phyloP scores from a whole-genome alignment of 2,329 filamentous ascomycete species.

The Aspergillus sp. region DNA sequence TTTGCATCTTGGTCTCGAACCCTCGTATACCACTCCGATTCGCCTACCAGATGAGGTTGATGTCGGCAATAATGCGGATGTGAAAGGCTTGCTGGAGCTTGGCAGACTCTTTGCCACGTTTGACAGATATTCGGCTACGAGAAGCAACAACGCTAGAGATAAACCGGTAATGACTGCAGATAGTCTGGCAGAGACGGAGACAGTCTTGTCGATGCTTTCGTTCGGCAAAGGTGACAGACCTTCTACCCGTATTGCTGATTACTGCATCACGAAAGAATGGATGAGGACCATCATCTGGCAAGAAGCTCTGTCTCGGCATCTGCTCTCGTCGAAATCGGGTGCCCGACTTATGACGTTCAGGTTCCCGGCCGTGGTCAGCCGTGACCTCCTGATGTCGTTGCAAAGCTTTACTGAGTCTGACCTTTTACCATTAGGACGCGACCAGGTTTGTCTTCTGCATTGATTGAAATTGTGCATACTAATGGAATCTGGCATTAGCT shows the following conservation, averaged over 20 bases:
- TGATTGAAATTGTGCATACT: not conserved
- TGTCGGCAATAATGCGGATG: constrained; percentile 19
- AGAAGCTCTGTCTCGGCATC: constrained; percentile 26
- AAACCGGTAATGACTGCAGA: not conserved
- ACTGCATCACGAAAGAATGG: constrained; percentile 33
- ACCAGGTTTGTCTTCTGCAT: constrained; percentile 26
- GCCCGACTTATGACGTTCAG: constrained; percentile 26
- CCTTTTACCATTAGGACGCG: constrained; percentile 32
- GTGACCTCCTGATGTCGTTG: constrained; percentile 28
- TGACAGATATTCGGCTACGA: constrained; percentile 20
- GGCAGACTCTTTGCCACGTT: constrained; percentile 29
- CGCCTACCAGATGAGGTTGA: constrained; percentile 3
- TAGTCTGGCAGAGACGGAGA: constrained; percentile 25
- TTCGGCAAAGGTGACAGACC: constrained; percentile 15
- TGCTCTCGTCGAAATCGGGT: constrained; percentile 29
- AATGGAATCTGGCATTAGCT: constrained; percentile 16
- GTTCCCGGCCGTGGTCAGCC: constrained; percentile 29
- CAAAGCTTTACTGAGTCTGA: constrained; percentile 28
- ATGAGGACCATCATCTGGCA: constrained; percentile 38
- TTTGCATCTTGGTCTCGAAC: constrained; percentile 32
- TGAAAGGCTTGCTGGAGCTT: constrained; percentile 28
- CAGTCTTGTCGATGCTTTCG: constrained; percentile 20
- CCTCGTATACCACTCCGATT: constrained; percentile 25
- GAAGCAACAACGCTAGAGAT: not conserved
- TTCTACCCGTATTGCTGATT: constrained; percentile 30